Base-by-base conservation (phyloP, 1,284 basidiomycete species). In the Farysia itapuensis region DNA sequence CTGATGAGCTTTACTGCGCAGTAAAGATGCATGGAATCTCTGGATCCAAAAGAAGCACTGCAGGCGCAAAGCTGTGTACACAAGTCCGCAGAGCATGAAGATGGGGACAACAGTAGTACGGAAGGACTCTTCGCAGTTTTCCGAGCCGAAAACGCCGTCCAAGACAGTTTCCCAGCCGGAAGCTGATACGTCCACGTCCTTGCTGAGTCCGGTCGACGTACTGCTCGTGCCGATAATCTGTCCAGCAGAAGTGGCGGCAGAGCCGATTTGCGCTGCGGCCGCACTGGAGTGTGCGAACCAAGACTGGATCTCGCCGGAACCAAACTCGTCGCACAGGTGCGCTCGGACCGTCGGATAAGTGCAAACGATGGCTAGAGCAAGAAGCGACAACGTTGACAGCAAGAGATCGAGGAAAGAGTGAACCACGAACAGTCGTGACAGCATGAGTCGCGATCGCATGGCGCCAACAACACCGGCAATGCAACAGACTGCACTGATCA, bases 401-500 rank as follows among this genome's bases (percentile, higher is more conserved):
- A 70, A 43, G 16, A 70, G 46, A 28, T 70, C 67, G 21, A 70
- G 49, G 35, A 64, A 70, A 15, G 61, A 70, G 18, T 67, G 57
- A 18, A 67, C 38, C 22, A 70, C 47, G 21, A 70, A 70, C 15
- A 70, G 39, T 11, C 67, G 20, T 15, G 65, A 54, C 3, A 61
- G 49, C 7, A 65, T 22, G 12, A 67, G 39, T 14, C 49, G 43
- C 5, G 60, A 57, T 30, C 56, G 53, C 3, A 67, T 16, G 1
- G 60, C 64, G 28, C 64, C 64, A 7, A 60, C 15, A 3, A 64
- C 44, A 22, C 67, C 64, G 1, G 58, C 60, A 15, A 43, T 43
- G 32, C 59, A 59, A 31, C 60, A 63, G 11, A 49, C 15, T 5
- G 52, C 45, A 39, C 60, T 54, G 9, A 67, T 9, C 12, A 53